Evolutionary conservation across 495 filamentous ascomycete genomes (phyloP).

Genomic region (Xylaria sp.): DNA sequence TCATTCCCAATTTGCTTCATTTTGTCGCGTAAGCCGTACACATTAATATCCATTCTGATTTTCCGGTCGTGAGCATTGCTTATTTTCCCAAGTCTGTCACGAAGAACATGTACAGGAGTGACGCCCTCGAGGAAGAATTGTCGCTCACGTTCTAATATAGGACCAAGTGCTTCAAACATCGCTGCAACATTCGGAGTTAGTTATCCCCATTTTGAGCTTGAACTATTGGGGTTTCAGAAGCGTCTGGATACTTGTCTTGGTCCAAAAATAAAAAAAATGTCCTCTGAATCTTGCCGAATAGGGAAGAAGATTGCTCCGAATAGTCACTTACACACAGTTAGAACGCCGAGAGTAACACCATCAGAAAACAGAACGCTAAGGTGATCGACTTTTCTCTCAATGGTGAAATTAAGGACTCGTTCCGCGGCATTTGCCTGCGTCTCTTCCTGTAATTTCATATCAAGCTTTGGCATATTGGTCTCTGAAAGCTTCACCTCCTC

Average conservation of each 20-base stretch:
- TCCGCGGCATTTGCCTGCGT: not conserved
- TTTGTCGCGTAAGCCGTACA: slow-evolving; percentile 40
- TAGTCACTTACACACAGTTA: too few relatives aligned
- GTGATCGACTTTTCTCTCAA: slow-evolving; percentile 27
- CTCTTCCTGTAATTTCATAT: slow-evolving; percentile 21
- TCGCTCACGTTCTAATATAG: slow-evolving; percentile 19
- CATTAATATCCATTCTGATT: slow-evolving; percentile 43
- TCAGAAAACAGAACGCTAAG: slow-evolving; percentile 33
- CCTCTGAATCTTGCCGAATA: too few relatives aligned
- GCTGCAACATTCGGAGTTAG: too few relatives aligned
- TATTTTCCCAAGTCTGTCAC: slow-evolving; percentile 32
- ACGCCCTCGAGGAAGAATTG: slow-evolving; percentile 34
- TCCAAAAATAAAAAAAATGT: too few relatives aligned
- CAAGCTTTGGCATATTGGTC: slow-evolving; percentile 30
- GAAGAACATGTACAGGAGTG: slow-evolving; percentile 23
- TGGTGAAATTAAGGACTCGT: slow-evolving; percentile 32
- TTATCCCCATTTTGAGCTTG: too few relatives aligned
- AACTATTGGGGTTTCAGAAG: too few relatives aligned
- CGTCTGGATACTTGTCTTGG: too few relatives aligned
- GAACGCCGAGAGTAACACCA: slow-evolving; percentile 31
- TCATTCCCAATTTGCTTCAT: slow-evolving; percentile 34
- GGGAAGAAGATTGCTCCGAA: too few relatives aligned
- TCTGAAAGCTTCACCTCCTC: slow-evolving; percentile 31
- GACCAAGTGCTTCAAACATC: slow-evolving; percentile 28
- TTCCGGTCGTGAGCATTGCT: slow-evolving; percentile 35